Evolutionary conservation across 176 grass and related monocot species (phyloP), one percentile per base, ranked within the genome.

Genomic region (Phragmites australis): DNA sequence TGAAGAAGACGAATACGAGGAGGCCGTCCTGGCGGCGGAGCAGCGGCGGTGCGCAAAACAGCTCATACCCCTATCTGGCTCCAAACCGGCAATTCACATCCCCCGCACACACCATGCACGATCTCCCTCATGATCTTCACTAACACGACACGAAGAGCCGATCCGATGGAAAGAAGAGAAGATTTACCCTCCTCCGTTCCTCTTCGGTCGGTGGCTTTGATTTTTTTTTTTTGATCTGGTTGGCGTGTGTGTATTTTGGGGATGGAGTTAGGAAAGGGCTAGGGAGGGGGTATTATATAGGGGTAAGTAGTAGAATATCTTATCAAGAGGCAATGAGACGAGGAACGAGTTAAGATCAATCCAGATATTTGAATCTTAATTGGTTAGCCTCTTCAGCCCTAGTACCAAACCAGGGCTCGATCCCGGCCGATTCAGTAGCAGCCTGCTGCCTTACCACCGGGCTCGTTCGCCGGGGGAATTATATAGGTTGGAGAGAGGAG

Each of bases 21-120:
- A 89, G 88, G 65, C 88, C 88, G 83, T 89, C 88, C 88, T 89
- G 88, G 72, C 66, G 87, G 87, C 78, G 87, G 77, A 77, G 83
- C 65, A 72, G 78, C 78, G 72, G 88, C 83, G 83, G 83, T 72
- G 66, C 77, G 78, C 79, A 18, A 78, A 85, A 40, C 88, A 86
- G 88, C 78, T 82, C 83, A 89, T 89, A 65, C 66, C 78, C 65
- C 72, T 74, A 25, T 11, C 75, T 82, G 70, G 77, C 87, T 89
- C 87, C 83, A 89, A 89, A 89, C 87, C 87, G 83, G 83, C 87
- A 89, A 72, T 9, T 71, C 34, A 27, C 37, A 62, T 8, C 9
- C 17, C 50, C 37, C 68, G 17, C 73, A 1, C 21, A 5, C 50
- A 25, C 1, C 1, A 16, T 4, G 32, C 49, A 51, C 48, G 7